Conservation (phyloP, 257 asterid genomes). For the Pogostemon cablin region DNA sequence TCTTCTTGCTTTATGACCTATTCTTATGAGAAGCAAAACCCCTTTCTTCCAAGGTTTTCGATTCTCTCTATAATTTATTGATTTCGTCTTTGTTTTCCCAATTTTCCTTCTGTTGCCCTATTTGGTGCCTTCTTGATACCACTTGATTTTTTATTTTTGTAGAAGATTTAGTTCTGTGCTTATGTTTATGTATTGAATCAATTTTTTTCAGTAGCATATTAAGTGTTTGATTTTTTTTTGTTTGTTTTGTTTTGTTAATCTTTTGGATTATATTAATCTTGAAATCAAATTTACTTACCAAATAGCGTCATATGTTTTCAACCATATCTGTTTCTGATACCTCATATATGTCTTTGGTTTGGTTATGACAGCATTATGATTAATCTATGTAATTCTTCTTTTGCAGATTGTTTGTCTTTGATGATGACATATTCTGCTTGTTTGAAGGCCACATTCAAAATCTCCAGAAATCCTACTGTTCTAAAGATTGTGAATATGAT, state of each 20-base stretch:
- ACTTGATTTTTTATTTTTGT: background rate
- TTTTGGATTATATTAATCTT: background rate
- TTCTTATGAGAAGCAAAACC: constrained; percentile 66
- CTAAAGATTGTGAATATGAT: too few relatives aligned
- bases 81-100: background rate
- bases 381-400: background rate
- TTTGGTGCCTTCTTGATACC: constrained; percentile 9
- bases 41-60: constrained; percentile 72
- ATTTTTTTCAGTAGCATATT: background rate
- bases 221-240: background rate
- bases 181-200: background rate
- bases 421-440: constrained; percentile 92
- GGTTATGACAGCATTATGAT: background rate
- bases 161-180: background rate
- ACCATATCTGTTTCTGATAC: background rate
- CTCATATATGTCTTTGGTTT: background rate
- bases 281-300: background rate
- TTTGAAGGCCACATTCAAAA: constrained; percentile 92
- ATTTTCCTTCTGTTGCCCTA: background rate
- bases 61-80: background rate
- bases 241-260: background rate
- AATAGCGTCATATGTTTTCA: too few relatives aligned
- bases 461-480: too few relatives aligned
- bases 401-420: constrained; percentile 71
- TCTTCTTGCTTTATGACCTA: constrained; percentile 76